phyloP scores from a whole-genome alignment of 225 moss, liverwort and hornwort species.

The Pseudisothecium myosuroides region DNA sequence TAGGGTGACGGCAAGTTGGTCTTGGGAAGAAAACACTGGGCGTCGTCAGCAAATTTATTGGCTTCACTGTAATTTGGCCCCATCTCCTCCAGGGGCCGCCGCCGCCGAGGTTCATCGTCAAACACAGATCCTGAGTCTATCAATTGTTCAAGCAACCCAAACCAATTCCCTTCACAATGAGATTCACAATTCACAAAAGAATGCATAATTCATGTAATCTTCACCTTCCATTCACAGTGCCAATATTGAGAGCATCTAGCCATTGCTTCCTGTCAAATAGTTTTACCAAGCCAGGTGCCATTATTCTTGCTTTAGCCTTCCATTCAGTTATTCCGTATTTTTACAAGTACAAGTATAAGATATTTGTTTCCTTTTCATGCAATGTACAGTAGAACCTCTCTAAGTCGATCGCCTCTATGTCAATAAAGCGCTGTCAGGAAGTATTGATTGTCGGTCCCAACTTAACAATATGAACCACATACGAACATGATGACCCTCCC shows the following conservation, averaged over 20 bases:
- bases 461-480: no score
- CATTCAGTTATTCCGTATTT: background rate
- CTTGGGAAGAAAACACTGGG: background rate
- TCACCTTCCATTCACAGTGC: background rate
- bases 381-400: no score
- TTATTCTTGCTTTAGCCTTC: background rate
- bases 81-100: slow-evolving; percentile 2
- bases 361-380: background rate
- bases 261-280: background rate
- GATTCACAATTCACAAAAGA: background rate
- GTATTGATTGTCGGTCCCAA: no score
- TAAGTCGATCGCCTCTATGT: no score
- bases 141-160: background rate
- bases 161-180: background rate
- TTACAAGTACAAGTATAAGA: background rate
- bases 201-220: background rate
- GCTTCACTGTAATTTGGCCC: background rate
- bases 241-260: background rate
- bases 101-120: background rate
- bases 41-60: background rate
- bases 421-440: no score
- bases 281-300: background rate
- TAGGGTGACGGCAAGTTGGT: background rate
- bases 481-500: no score
- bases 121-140: background rate